Evolutionary conservation across 352 stramenopile genomes (phyloP), one percentile per base, ranked within the genome.

Genomic region (Phytophthora sansomeana): DNA sequence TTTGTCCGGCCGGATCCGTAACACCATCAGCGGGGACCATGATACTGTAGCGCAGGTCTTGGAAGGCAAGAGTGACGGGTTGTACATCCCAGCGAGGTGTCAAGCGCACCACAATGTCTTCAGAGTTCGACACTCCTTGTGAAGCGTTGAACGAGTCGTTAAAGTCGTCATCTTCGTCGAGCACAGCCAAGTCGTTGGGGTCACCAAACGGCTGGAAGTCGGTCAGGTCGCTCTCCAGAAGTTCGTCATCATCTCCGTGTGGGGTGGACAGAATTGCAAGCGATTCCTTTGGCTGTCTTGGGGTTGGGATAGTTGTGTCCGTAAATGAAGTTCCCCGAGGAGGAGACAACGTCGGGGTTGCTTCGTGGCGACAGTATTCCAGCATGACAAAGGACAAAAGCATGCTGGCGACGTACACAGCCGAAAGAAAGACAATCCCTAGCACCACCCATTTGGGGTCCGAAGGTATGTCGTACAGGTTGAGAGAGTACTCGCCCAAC

Each of bases 31-130:
- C 59, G 10, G 66, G 61, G 11, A 69, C 60, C 1, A 42, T 67
- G 36, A 75, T 78, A 32, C 61, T 66, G 61, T 83, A 83, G 8
- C 60, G 58, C 26, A 83, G 32, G 52, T 89, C 72, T 58, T 83
- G 63, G 33, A 87, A 85, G 19, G 74, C 77, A 6, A 89, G 54
- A 1, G 74, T 83, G 14, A 85, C 70, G 1, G 75, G 77, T 3
- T 42, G 42, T 1, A 82, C 69, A 2, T 80, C 52, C 70, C 66
- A 64, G 13, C 58, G 66, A 65, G 66, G 52, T 21, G 57, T 61
- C 32, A 78, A 59, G 13, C 44, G 61, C 21, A 69, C 47, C 48
- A 66, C 35, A 7, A 69, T 63, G 11, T 72, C 60, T 41, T 72
- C 60, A 4, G 49, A 38, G 14, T 66, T 65, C 9, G 66, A 21